These are phyloP conservation scores for Discostella stelligera DNA, from an alignment of 352 stramenopile species.

Conservation along the genomic window DNA sequence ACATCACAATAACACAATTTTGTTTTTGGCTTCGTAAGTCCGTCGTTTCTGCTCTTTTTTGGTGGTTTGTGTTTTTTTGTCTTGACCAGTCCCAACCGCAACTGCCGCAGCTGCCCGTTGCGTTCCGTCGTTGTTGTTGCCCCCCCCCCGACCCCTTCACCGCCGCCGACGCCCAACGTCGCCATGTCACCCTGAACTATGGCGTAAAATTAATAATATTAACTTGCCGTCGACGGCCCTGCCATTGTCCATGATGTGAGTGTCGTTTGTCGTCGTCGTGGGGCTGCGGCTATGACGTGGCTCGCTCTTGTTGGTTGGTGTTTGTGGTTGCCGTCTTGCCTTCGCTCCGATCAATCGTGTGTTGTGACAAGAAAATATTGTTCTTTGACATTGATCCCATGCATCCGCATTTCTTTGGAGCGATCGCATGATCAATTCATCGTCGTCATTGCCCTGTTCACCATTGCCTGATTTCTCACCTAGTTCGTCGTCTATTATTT, in stretches of 20 bases:
- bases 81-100: neutral
- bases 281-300: neutral
- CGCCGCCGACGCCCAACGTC: neutral
- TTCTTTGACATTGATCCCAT: too few relatives aligned
- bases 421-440: neutral
- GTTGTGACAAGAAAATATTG: neutral
- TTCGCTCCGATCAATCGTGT: neutral
- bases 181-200: neutral
- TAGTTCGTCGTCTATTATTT: neutral
- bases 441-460: neutral
- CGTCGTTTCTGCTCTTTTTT: neutral
- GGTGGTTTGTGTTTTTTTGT: neutral
- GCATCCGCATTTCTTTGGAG: too few relatives aligned
- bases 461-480: neutral
- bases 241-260: neutral
- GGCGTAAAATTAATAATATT: neutral
- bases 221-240: conserved; percentile 1
- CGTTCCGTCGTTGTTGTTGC: neutral
- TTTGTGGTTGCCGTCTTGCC: neutral
- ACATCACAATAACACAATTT: too few relatives aligned
- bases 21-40: neutral
- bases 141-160: neutral
- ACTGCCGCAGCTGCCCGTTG: neutral
- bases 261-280: neutral
- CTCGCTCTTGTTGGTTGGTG: neutral